Base-by-base conservation (phyloP, 768 basidiomycete species). In the Pleurotus ostreatus region DNA sequence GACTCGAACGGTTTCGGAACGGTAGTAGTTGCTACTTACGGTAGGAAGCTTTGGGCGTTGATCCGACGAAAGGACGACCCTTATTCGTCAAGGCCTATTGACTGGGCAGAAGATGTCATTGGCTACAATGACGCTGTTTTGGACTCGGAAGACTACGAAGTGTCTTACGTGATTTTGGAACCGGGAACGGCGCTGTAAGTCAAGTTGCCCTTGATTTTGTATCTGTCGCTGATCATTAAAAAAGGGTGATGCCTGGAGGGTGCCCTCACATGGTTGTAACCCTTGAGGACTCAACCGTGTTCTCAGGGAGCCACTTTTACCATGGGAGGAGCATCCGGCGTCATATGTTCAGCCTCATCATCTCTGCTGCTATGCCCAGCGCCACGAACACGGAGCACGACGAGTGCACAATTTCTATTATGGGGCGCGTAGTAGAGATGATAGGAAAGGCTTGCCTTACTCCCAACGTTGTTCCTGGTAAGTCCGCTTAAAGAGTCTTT, bases 161-260 rank as follows among this genome's bases (percentile, higher is more conserved):
- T 52, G 15, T 13, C n/a, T 7, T 52, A 52, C 22, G 38, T n/a
- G 18, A 41, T 52, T 20, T 52, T 52, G 51, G 51, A 52, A 23
- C 51, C 39, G 7, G 51, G 51, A 11, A 39, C 16, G 2, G 51
- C 39, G 15, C 38, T 52, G 51, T 52, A 25, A 39, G 39, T 52
- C 8, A 1, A 26, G 34, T 49, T 18, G 15, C 26, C 11, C 2
- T 23, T 39, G 34, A 39, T 39, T 23, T 20, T 22, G 8, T 39
- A 52, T 18, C 18, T 20, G 8, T 52, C n/a, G 15, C 34, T 39
- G 18, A 40, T 41, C 22, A 9, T 52, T 25, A 7, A 30, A n/a
- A n/a, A 6, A 52, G 51, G 6, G 23, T 52, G 13, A 52, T 52
- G 51, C 51, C 20, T 38, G 51, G 51, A 20, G 22, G 38, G 13